A percentile compares a stretch with the other conserved stretches of the same genome.
These are phyloP conservation scores for Apostasia shenzhenica DNA, from an alignment of 106 monocot species.

Conservation along the genomic window DNA sequence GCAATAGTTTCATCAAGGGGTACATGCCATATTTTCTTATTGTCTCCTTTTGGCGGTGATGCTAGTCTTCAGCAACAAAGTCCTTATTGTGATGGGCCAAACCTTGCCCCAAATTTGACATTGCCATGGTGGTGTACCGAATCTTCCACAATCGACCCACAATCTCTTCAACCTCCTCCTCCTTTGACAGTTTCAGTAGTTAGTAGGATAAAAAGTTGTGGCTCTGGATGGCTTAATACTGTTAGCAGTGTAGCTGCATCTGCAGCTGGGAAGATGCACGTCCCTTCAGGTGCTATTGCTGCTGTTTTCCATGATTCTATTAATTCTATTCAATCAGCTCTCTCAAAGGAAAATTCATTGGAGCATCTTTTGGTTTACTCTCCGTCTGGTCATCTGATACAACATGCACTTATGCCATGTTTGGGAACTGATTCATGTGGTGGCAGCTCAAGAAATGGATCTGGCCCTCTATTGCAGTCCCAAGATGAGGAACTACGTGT, in stretches of 20 bases:
- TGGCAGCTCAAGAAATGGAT: constrained; percentile 34
- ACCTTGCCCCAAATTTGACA: constrained; percentile 50
- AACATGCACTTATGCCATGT: constrained; percentile 72
- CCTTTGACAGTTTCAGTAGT: constrained; percentile 65
- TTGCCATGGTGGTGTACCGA: constrained; percentile 88
- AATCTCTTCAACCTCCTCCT: constrained; percentile 53
- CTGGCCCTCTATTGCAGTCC: constrained; percentile 35
- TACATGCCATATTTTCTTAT: constrained; percentile 78
- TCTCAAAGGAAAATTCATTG: constrained; percentile 41
- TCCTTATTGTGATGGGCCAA: constrained; percentile 38
- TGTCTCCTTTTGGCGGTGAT: constrained; percentile 96
- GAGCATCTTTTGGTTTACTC: constrained; percentile 87
- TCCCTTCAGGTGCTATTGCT: constrained; percentile 83
- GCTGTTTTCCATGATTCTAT: constrained; percentile 76
- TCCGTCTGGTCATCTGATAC: constrained; percentile 92
- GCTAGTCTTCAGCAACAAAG: constrained; percentile 56
- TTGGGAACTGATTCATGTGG: constrained; percentile 44
- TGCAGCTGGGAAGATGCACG: constrained; percentile 67
- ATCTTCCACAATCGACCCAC: constrained; percentile 41
- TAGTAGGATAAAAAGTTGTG: constrained; percentile 81
- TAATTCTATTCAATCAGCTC: constrained; percentile 3
- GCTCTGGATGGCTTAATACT: constrained; percentile 84
- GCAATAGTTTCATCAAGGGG: constrained; percentile 82
- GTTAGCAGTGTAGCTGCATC: constrained; percentile 84
- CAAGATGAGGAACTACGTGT: constrained; percentile 85